Percentiles rank a stretch among this genome's conserved stretches.
Evolutionary conservation across 305 asterid genomes (phyloP).

Genomic region (Caryopteris hybrid): DNA sequence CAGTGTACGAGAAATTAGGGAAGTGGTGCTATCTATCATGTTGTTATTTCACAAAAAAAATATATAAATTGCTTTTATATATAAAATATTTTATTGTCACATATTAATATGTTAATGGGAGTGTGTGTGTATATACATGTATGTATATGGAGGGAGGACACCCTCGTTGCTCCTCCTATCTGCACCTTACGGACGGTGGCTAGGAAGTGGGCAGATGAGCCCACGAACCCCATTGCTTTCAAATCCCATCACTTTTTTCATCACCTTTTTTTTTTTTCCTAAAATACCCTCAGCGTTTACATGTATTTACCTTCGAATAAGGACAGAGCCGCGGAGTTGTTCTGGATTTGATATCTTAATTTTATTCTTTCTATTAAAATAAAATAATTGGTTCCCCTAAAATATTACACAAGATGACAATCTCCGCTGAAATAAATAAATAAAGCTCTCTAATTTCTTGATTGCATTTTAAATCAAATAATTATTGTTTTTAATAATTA

Average conservation of each 20-base stretch:
- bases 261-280: not conserved
- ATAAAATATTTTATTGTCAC: too few relatives aligned
- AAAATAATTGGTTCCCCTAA: too few relatives aligned
- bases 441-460: too few relatives aligned
- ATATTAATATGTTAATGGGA: not conserved
- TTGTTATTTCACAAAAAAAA: too few relatives aligned
- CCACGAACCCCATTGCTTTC: conserved; percentile 7
- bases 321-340: not conserved
- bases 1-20: conserved; percentile 18
- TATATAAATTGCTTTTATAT: too few relatives aligned
- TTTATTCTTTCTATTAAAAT: not conserved
- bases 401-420: not conserved
- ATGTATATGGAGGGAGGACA: too few relatives aligned
- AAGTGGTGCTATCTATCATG: not conserved
- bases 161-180: not conserved
- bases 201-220: conserved; percentile 20
- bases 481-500: too few relatives aligned
- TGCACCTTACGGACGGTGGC: conserved; percentile 9
- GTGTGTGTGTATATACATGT: too few relatives aligned
- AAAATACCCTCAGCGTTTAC: not conserved
- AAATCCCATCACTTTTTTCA: not conserved
- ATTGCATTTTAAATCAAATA: too few relatives aligned
- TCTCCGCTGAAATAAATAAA: too few relatives aligned
- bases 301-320: conserved; percentile 3
- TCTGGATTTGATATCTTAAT: not conserved